Evolutionary conservation across 2,329 filamentous ascomycete genomes (phyloP), one percentile per base, ranked within the genome.

Genomic region (Claviceps sp.): DNA sequence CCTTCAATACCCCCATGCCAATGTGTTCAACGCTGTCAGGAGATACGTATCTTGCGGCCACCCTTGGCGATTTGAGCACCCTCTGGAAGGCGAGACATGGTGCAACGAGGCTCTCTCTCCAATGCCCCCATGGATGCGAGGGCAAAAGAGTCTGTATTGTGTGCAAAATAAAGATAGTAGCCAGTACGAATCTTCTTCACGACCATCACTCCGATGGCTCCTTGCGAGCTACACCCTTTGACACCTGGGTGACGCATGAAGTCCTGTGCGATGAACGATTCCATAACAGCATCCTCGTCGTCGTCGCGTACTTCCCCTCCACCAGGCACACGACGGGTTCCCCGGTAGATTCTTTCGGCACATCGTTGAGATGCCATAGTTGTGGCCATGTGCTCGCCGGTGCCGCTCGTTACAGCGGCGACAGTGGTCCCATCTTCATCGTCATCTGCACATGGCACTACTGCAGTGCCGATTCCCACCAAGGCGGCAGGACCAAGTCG

Each of bases 381-480:
- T 0, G 91, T 96, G 38, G 89, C 87, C 86, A 98, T 98, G 64
- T 98, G 93, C 68, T 98, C 93, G 47, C 93, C 93, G 2, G 93
- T 98, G 29, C 93, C 93, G 63, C 88, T 95, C 40, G 89, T 94
- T 22, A 96, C 88, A 26, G 84, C 82, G 34, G 88, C 91, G 29
- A 95, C 88, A 45, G 78, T 80, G 7, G 81, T 76, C 45, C 75
- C 72, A 2, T 87, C 80, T 6, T 78, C 71, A 61, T 96, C 90
- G 34, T 79, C 75, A 2, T 78, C 72, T 55, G 89, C 81, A 26
- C 75, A 73, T 1, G 91, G 91, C n/a, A 96, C 79, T 29, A 98
- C 85, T 38, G 88, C 86, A 20, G 89, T 91, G 52, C 93, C 93
- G 50, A 97, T 81, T 7, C 93, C 91, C 14, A 97, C 87, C 16